phyloP scores from a whole-genome alignment of 2,329 filamentous ascomycete genomes.

The Monascus ruber region DNA sequence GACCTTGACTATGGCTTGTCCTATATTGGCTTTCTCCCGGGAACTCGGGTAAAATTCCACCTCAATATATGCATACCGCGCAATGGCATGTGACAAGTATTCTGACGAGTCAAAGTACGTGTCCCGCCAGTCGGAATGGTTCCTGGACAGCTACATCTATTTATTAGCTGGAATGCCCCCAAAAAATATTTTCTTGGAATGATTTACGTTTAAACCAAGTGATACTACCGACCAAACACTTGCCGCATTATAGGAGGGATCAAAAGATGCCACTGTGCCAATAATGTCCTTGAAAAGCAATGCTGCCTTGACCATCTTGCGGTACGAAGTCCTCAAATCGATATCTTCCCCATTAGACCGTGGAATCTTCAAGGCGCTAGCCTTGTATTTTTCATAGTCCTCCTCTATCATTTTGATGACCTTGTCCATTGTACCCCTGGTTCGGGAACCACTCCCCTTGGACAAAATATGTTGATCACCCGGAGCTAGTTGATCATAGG shows the following conservation, averaged over 20 bases:
- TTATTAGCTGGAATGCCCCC: background rate
- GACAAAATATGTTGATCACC: conserved; percentile 4
- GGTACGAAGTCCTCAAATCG: conserved; percentile 1
- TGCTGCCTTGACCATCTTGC: conserved; percentile 6
- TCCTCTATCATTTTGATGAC: conserved; percentile 5
- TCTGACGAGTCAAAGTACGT: conserved; percentile 8
- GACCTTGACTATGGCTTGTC: conserved; percentile 2
- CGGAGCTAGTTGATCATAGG: conserved; percentile 6
- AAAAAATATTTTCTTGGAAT: background rate
- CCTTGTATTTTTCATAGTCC: conserved; percentile 6
- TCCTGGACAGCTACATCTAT: conserved; percentile 7
- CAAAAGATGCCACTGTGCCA: conserved; percentile 2
- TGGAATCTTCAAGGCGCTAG: too few relatives aligned
- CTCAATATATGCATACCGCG: conserved; percentile 6
- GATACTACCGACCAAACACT: conserved; percentile 9
- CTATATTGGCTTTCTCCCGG: background rate
- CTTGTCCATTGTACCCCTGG: conserved; percentile 2
- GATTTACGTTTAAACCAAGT: conserved; percentile 8
- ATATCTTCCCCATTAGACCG: conserved; percentile 6
- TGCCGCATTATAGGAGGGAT: conserved; percentile 7
- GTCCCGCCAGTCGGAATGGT: conserved; percentile 2
- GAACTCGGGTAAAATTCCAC: conserved; percentile 3
- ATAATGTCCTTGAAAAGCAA: conserved; percentile 8
- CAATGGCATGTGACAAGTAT: conserved; percentile 6
- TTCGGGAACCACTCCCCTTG: background rate